Base-by-base conservation (phyloP, 2,329 filamentous ascomycete species). In the Septoria petroselini region DNA sequence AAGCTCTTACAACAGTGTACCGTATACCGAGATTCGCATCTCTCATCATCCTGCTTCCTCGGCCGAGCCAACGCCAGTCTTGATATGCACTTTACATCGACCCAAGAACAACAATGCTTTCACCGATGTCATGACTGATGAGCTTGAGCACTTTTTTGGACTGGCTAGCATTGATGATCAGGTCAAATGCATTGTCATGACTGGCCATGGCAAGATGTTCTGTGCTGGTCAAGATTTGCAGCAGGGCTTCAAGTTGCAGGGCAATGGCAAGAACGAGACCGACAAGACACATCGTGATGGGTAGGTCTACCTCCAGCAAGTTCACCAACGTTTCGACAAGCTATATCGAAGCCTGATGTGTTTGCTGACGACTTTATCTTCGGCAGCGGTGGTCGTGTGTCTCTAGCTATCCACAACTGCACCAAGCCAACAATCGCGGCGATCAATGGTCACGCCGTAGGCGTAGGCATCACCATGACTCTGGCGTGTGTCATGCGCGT, bases 121-220 rank as follows among this genome's bases (percentile, higher is more conserved):
- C 44, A 58, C 56, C 29, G 56, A 58, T 23, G 34, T 58, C 42
- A 58, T 58, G 56, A 58, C 56, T 9, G 56, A 58, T 38, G 56
- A 58, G 38, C 41, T 58, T 9, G 56, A 58, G 41, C 44, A 58
- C 33, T 58, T 58, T 51, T 58, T 58, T 19, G 48, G 41, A 5
- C 30, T 58, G 3, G 56, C 56, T 6, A 56, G 53, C 34, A 58
- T 58, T 17, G 56, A 58, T 21, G 56, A 56, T 41, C 50, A 53
- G 4, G 48, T 54, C 33, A 58, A 58, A 37, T 40, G 40, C 5
- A 53, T 58, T 15, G 51, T 56, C 3, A 23, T 58, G 11, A 49
- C 56, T 7, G 56, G 56, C 9, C 48, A 56, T 27, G 56, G 56
- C 17, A 56, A 52, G 31, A 54, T 58, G 15, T 58, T 58, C 27